These are phyloP conservation scores for Podila clonocystis DNA, from an alignment of 192 early-diverging fungal species.

Conservation along the genomic window DNA sequence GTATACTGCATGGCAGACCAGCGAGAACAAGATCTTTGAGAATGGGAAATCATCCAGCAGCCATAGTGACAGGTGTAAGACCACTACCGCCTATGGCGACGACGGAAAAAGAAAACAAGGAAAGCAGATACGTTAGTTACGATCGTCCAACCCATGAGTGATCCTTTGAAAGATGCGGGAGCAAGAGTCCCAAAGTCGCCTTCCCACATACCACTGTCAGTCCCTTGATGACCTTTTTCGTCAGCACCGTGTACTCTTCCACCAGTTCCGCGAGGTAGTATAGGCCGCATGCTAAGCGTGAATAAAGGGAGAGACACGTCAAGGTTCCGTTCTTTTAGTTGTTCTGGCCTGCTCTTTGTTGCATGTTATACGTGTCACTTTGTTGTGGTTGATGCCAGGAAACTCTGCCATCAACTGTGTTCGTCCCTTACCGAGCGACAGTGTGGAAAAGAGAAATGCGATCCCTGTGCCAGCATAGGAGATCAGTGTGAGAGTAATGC, in stretches of 20 bases:
- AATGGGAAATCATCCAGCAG: conserved; percentile 85
- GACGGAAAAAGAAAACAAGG: neutral
- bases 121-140: neutral
- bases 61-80: conserved; percentile 75
- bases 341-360: neutral
- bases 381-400: neutral
- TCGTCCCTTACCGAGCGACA: conserved; percentile 61
- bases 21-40: conserved; percentile 73
- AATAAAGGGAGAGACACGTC: neutral
- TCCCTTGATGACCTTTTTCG: conserved; percentile 78
- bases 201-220: conserved; percentile 57
- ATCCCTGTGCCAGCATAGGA: conserved; percentile 61
- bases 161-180: neutral
- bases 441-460: conserved; percentile 63
- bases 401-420: neutral
- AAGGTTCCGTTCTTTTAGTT: neutral
- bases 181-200: neutral
- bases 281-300: conserved; percentile 77
- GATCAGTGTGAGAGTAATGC: conserved; percentile 55
- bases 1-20: conserved; percentile 84
- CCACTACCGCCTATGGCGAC: conserved; percentile 62
- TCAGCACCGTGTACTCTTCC: conserved; percentile 84
- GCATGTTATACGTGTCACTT: neutral
- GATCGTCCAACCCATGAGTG: neutral
- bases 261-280: conserved; percentile 77